Evolutionary conservation across 139 green algal genomes (phyloP), one percentile per base, ranked within the genome.

Genomic region (Chlorella ohadii): DNA sequence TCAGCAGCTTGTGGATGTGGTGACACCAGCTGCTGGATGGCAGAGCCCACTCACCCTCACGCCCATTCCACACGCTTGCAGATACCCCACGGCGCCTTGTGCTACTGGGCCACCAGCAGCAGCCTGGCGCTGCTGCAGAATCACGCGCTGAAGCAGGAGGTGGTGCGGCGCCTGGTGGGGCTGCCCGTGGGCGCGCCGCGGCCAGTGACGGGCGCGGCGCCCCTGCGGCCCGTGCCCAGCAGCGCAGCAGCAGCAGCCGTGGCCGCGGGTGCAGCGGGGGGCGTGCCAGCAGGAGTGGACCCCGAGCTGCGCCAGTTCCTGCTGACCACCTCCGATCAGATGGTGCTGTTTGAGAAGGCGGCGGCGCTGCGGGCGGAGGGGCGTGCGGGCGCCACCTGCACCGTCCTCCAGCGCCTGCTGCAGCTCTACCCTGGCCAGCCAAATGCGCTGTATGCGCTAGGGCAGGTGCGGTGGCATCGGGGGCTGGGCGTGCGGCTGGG

Each of bases 61-160:
- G 25, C 63, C 28, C 63, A 5, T 28, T 33, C 2, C 13, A 23
- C 65, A 7, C 44, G 65, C 28, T 57, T 96, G 65, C 89, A 95
- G 77, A 83, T 94, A 56, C 93, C 94, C 1, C 94, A 97, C 38
- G 91, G 84, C n/a, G 86, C 91, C 16, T 82, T 96, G 36, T 87
- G 93, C 76, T 95, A 97, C 85, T 97, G 94, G 94, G 39, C 85
- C 9, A 82, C 87, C 7, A 91, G 78, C 76, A 89, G 87, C 55
- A 72, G 44, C 34, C 91, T 91, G 74, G 91, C 92, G 33, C 87
- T 96, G 25, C 57, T 34, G 7, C 87, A 93, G 41, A 80, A 79
- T 63, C 41, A 75, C 16, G 64, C 65, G 4, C 34, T 77, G 36
- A 64, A 36, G 44, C 63, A 44, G 47, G 59, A 67, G 12, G 67